Percentiles rank a stretch among this genome's conserved stretches.
Conservation (phyloP, 1,284 basidiomycete genomes). For the Ceratobasidium sp. region DNA sequence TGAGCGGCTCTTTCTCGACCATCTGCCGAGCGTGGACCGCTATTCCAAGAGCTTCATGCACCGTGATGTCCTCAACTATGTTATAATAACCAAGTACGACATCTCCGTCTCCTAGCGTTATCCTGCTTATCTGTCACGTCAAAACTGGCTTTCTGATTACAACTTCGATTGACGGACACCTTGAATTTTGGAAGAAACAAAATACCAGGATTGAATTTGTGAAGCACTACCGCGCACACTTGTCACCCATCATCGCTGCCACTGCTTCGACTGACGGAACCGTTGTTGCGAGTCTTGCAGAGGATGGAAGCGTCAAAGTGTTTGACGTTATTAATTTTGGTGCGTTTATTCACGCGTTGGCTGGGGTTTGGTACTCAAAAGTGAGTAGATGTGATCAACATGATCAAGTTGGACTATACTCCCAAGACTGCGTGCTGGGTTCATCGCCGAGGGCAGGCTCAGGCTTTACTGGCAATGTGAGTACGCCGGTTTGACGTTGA, state of each 20-base stretch:
- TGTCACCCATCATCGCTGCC: constrained; percentile 79
- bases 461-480: constrained; percentile 86
- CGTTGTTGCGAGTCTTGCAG: constrained; percentile 87
- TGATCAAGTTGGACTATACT: constrained; percentile 84
- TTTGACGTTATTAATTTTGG: constrained; percentile 98
- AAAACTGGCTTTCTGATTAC: constrained; percentile 95
- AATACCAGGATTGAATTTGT: constrained; percentile 90
- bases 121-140: constrained; percentile 30
- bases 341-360: constrained; percentile 50
- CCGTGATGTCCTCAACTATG: constrained; percentile 88
- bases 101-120: constrained; percentile 18
- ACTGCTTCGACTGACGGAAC: constrained; percentile 93
- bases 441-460: constrained; percentile 85
- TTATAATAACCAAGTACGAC: constrained; percentile 79
- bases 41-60: constrained; percentile 99
- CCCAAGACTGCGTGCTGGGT: constrained; percentile 94
- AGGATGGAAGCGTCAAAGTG: constrained; percentile 86
- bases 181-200: constrained; percentile 99
- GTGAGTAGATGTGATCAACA: constrained; percentile 94
- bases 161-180: constrained; percentile 91
- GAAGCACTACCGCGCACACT: constrained; percentile 92
- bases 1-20: constrained; percentile 86
- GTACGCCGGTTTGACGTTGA: constrained; percentile 46
- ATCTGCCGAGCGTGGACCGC: constrained; percentile 89
- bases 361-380: not conserved